Base-by-base conservation (phyloP, 352 stramenopile species). In the Phytophthora cactorum region DNA sequence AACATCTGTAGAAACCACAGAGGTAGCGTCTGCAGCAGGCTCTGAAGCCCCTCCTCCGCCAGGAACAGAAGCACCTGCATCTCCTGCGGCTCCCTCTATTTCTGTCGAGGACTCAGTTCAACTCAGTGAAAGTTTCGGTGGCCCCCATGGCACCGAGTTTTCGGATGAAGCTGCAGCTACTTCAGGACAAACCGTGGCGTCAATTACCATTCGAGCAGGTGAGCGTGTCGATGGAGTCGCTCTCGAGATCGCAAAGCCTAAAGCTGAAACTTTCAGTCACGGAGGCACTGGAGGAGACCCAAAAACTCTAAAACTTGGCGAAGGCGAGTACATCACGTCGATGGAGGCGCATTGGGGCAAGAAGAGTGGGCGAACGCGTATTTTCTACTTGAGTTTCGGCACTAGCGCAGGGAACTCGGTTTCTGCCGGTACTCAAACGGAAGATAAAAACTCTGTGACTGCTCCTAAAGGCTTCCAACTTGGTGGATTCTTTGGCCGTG, bases 391-490 rank as follows among this genome's bases (percentile, higher is more conserved):
- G 6, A 75, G 39, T 5, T 65, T 76, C 9, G 50, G 28, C 5
- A 73, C 68, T 4, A 76, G 59, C 39, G 59, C 54, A 5, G 68
- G 68, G 3, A 73, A 73, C 28, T 17, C 38, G 9, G 46, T 73
- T 1, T 28, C 41, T 3, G 63, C 36, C n/a, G 68, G 68, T 3
- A 63, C 63, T 0, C 44, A 56, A 51, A 73, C 68, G 6, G 52
- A 70, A 5, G 46, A 32, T 8, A 73, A 63, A 29, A 41, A 56
- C 17, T 60, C 53, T 4, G 68, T 68, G 4, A 70, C n/a, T 2
- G 68, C 68, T 5, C 63, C 68, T 2, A 43, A 72, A 12, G 68
- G 68, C 1, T 76, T 76, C 38, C 68, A 76, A 15, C 59, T 76
- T 34, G 68, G 57, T 17, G 68, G 68, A 0, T 73, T 76, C 34